A percentile compares a stretch with the other conserved stretches of the same genome.
phyloP scores from a whole-genome alignment of 306 rosid species.

The Vigna trinervia region DNA sequence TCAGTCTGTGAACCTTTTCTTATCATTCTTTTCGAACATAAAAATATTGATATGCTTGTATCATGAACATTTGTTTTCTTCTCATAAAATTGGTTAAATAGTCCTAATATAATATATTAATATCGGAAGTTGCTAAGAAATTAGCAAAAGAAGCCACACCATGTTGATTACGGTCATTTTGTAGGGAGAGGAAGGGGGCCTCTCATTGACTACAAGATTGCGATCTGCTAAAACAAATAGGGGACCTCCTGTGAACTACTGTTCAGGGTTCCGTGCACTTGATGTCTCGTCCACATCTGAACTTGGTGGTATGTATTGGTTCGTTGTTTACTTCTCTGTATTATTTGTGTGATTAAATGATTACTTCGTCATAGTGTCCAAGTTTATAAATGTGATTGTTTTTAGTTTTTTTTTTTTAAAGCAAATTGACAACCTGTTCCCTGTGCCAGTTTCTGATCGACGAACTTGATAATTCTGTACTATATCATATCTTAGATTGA shows the following conservation, averaged over 20 bases:
- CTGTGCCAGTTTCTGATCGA: conserved; percentile 23
- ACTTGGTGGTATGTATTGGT: conserved; percentile 66
- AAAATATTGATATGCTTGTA: conserved; percentile 20
- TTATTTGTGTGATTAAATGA: conserved; percentile 14
- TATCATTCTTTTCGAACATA: neutral
- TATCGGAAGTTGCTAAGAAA: conserved; percentile 30
- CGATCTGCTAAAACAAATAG: conserved; percentile 64
- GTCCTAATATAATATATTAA: conserved; percentile 31
- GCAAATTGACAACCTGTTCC: conserved; percentile 8
- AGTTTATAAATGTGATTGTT: neutral
- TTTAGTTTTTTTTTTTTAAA: conserved; percentile 16
- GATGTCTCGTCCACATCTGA: conserved; percentile 58
- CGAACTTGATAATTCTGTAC: conserved; percentile 34
- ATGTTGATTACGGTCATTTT: conserved; percentile 45
- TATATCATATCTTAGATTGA: conserved; percentile 22
- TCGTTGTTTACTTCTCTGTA: conserved; percentile 33
- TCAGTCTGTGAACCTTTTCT: conserved; percentile 28
- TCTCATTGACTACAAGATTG: conserved; percentile 91
- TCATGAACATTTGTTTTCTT: conserved; percentile 21
- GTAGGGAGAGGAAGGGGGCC: conserved; percentile 98
- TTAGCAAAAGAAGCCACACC: conserved; percentile 35
- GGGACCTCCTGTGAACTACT: conserved; percentile 91
- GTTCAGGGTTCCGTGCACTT: conserved; percentile 83
- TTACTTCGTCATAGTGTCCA: neutral
- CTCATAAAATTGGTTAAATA: conserved; percentile 18